Base-by-base conservation (phyloP, 345 rosid genomes). In the Dimocarpus longan region DNA sequence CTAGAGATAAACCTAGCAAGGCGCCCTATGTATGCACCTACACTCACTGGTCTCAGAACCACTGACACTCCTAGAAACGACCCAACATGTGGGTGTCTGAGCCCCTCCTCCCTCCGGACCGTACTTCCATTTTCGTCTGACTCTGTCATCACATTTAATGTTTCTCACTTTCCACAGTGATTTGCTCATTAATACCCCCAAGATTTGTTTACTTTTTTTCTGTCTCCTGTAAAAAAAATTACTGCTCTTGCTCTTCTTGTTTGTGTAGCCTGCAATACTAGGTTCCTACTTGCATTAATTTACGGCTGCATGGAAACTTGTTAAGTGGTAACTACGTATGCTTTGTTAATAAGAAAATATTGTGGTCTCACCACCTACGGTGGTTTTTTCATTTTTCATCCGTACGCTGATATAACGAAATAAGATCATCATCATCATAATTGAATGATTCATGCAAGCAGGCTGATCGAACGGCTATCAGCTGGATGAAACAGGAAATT, bases 51-150 rank as follows among this genome's bases (percentile, higher is more conserved):
- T 66, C 79, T 70, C 81, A 63, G 28, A 75, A 62, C 71, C 2
- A 68, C 85, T 76, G 82, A 82, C 87, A 77, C 44, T 16, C 76
- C 28, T 73, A 50, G 63, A 39, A 69, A n/a, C 66, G 72, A 26
- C 73, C 77, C 50, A 71, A 24, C 75, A 70, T 48, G 68, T 59
- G 81, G 75, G 59, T 44, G 81, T 69, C 76, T 64, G 76, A 75
- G 79, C 76, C 75, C 13, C 37, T 32, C 43, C 15, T 42, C n/a
- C 24, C 22, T 15, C 3, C 39, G 6, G 21, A 12, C 22, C 21
- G 39, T 32, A 18, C 64, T 28, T 2, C 43, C 44, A 15, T 26
- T 50, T 32, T 18, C 4, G 8, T 46, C 1, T 24, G 4, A 70
- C 15, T 39, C 18, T 2, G 1, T 43, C 10, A 9, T 68, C 19